phyloP scores from a whole-genome alignment of 192 early-diverging fungal species.

The Obelidium mucronatum region DNA sequence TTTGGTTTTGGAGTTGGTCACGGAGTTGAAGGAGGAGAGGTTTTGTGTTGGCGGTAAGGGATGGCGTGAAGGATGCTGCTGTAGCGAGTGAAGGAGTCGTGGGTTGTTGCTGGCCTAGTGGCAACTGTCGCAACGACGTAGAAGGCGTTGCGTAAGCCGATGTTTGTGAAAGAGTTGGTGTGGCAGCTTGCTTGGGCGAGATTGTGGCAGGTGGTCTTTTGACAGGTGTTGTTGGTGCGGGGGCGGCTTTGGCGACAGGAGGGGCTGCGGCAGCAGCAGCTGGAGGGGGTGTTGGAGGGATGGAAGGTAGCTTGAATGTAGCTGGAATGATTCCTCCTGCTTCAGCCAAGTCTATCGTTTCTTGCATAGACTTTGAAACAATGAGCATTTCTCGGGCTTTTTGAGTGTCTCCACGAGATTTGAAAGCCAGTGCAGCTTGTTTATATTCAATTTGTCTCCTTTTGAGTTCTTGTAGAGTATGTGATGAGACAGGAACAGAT shows the following conservation, averaged over 20 bases:
- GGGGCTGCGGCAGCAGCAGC: background rate
- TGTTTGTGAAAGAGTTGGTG: background rate
- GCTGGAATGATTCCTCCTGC: slow-evolving; percentile 35
- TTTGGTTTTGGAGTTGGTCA: slow-evolving; percentile 61
- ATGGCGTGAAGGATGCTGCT: slow-evolving; percentile 39
- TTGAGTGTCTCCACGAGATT: slow-evolving; percentile 53
- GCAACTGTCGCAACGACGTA: background rate
- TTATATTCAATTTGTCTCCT: slow-evolving; percentile 64
- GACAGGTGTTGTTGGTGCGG: slow-evolving; percentile 12
- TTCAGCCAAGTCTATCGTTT: slow-evolving; percentile 43
- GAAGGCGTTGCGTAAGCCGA: background rate
- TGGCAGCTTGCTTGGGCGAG: background rate
- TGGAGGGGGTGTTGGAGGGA: slow-evolving; percentile 18
- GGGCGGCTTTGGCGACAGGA: background rate
- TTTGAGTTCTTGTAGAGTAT: slow-evolving; percentile 39
- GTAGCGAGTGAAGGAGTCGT: slow-evolving; percentile 39
- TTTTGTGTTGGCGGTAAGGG: slow-evolving; percentile 24
- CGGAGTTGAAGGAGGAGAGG: slow-evolving; percentile 56
- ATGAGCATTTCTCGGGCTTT: slow-evolving; percentile 60
- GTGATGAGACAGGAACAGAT: slow-evolving; percentile 16
- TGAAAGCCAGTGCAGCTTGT: slow-evolving; percentile 61
- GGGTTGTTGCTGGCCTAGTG: slow-evolving; percentile 4
- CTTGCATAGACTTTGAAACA: slow-evolving; percentile 55
- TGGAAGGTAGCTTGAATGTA: slow-evolving; percentile 17
- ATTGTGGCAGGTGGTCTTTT: slow-evolving; percentile 33